These are phyloP conservation scores for Sarcomyxa edulis DNA, from an alignment of 768 basidiomycete genomes.

Conservation along the genomic window DNA sequence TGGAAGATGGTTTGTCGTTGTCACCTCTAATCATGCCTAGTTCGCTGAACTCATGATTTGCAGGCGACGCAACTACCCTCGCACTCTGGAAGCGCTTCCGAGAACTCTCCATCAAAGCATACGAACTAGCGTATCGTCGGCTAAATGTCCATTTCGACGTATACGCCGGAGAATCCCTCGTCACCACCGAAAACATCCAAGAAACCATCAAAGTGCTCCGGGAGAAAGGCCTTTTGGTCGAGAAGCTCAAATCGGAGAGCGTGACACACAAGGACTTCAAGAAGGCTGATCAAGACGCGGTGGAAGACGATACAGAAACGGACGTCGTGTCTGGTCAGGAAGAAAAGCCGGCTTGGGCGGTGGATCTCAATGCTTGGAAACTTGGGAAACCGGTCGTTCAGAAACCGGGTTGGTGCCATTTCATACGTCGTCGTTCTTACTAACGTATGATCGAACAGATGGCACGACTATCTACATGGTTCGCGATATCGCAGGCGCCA, in stretches of 20 bases:
- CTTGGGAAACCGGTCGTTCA: conserved; percentile 32
- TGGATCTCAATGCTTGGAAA: conserved; percentile 28
- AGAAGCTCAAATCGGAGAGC: too few relatives aligned
- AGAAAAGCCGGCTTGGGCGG: conserved; percentile 24
- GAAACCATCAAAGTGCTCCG: conserved; percentile 21
- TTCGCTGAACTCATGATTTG: neutral
- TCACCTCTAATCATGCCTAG: too few relatives aligned
- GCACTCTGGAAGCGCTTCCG: conserved; percentile 33
- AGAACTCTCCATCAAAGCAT: conserved; percentile 28
- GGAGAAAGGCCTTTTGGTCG: conserved; percentile 14
- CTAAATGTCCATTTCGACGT: conserved; percentile 35
- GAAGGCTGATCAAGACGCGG: too few relatives aligned
- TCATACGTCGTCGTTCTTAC: neutral
- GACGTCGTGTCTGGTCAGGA: conserved; percentile 6
- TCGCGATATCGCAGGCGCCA: conserved; percentile 71
- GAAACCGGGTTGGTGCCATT: conserved; percentile 18
- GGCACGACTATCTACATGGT: conserved; percentile 53
- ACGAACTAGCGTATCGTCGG: conserved; percentile 28
- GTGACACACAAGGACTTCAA: conserved; percentile 6
- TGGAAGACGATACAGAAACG: conserved; percentile 2
- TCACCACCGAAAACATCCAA: conserved; percentile 25
- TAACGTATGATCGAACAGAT: conserved; percentile 16
- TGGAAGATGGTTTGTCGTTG: too few relatives aligned
- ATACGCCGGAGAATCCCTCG: conserved; percentile 31
- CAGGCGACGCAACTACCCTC: conserved; percentile 25